Percentiles rank a stretch among this genome's conserved stretches.
These are phyloP conservation scores for Skeletonema grethae DNA, from an alignment of 108 stramenopile species.

Conservation along the genomic window DNA sequence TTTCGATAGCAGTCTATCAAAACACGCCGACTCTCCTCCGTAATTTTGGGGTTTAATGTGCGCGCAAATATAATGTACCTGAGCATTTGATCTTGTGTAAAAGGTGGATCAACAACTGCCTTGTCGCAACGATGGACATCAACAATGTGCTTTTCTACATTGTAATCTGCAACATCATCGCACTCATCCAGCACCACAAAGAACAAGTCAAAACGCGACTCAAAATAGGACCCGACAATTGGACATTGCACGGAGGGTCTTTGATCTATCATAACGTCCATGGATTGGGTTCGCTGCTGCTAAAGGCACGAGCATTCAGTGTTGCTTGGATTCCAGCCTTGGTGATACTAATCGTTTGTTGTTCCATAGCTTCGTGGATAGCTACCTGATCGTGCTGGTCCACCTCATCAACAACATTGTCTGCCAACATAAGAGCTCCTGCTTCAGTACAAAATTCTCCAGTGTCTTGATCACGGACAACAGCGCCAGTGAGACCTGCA, in stretches of 20 bases:
- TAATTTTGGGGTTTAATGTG: constrained; percentile 89
- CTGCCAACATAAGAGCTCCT: constrained; percentile 98
- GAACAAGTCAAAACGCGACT: constrained; percentile 98
- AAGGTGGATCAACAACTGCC: constrained; percentile 75
- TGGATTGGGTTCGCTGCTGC: constrained; percentile 99
- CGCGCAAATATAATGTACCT: constrained; percentile 96
- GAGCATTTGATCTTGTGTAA: constrained; percentile 86
- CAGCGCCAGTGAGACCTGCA: constrained; percentile 98
- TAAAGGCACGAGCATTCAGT: constrained; percentile 97
- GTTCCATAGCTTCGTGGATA: constrained; percentile 99
- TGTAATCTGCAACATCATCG: constrained; percentile 89
- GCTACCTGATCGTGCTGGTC: constrained; percentile 96
- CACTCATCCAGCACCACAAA: constrained; percentile 99
- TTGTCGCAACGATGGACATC: constrained; percentile 87
- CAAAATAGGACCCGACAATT: constrained; percentile 95
- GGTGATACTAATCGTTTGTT: constrained; percentile 99
- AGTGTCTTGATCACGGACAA: constrained; percentile 96
- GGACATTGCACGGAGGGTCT: constrained; percentile 97
- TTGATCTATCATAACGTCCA: constrained; percentile 98
- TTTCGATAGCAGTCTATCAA: constrained; percentile 98
- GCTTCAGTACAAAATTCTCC: constrained; percentile 99
- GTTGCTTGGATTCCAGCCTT: constrained; percentile 99
- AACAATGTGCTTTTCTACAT: constrained; percentile 95
- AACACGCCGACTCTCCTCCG: constrained; percentile 75
- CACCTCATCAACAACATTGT: constrained; percentile 99